Conservation (phyloP, 2,329 filamentous ascomycete species). For the Talaromyces pinophilus region DNA sequence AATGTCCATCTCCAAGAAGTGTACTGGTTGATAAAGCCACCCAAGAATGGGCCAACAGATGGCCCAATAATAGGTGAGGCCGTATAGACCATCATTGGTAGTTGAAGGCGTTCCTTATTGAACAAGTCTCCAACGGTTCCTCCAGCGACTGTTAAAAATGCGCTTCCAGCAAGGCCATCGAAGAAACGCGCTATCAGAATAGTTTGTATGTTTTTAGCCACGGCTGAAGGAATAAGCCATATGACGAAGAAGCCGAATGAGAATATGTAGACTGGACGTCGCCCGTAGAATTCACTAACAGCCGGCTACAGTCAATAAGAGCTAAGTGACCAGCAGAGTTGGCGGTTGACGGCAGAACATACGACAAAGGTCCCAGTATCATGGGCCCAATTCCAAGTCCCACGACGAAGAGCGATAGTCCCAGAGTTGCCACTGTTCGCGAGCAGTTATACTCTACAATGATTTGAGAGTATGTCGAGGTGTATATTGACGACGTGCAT, state of each 20-base stretch:
- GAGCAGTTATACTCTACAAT: neutral
- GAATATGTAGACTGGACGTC: slow-evolving; percentile 83
- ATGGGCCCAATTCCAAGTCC: slow-evolving; percentile 68
- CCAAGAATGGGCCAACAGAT: slow-evolving; percentile 58
- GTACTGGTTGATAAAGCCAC: slow-evolving; percentile 80
- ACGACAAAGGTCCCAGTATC: slow-evolving; percentile 58
- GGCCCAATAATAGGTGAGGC: slow-evolving; percentile 58
- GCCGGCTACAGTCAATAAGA: too few relatives aligned
- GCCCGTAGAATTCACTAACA: slow-evolving; percentile 65
- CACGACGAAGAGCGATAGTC: slow-evolving; percentile 78
- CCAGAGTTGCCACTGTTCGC: slow-evolving; percentile 67
- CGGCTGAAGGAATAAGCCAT: slow-evolving; percentile 70
- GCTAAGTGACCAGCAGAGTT: too few relatives aligned
- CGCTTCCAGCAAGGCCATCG: slow-evolving; percentile 49
- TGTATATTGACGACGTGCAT: neutral
- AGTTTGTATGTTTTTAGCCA: slow-evolving; percentile 73
- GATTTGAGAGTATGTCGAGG: neutral
- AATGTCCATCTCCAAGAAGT: slow-evolving; percentile 72
- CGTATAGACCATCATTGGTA: slow-evolving; percentile 81
- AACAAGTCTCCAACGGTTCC: slow-evolving; percentile 65
- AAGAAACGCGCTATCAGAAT: slow-evolving; percentile 78
- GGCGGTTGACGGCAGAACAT: slow-evolving; percentile 50
- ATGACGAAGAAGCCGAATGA: slow-evolving; percentile 60
- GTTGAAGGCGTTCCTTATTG: slow-evolving; percentile 65
- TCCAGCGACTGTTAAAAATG: slow-evolving; percentile 49